Base-by-base conservation (phyloP, 139 green algal species). In the Picochlorum sp. region DNA sequence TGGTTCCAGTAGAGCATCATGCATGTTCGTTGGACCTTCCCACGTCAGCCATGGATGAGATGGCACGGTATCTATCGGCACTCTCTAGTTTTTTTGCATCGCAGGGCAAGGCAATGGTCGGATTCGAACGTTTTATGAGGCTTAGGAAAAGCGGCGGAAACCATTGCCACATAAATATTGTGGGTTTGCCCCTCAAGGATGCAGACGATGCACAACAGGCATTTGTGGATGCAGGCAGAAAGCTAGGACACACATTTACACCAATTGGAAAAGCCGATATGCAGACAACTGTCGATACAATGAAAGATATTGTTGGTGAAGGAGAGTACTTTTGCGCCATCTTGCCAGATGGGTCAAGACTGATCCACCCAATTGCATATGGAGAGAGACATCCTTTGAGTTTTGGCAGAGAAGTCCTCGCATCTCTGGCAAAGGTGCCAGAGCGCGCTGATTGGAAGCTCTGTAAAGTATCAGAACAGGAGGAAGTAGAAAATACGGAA, bases 1-100 rank as follows among this genome's bases (percentile, higher is more conserved):
- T 97, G 21, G 75, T 98, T 21, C 89, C 91, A 20, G 87, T 97
- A 28, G 91, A 96, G 65, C 92, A 98, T 78, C 82, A 79, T 60
- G 75, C 87, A 14, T 84, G 54, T 64, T 70, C 56, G 9, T 66
- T 85, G n/a, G 47, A 66, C 6, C 60, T 92, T 47, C 71, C 83
- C 20, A 10, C 68, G 4, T 28, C n/a, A 5, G 66, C 56, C 16
- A 78, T 69, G 45, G 72, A 68, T 3, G 86, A 89, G 78, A 65
- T 90, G 72, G 63, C 81, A 61, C 49, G 71, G 60, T 96, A 96
- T 72, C 59, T 93, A 10, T 83, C 78, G 2, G 89, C 82, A 20
- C 73, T 97, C 49, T 73, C 74, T 16, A 71, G 61, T 32, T 86
- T 71, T 61, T 87, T 80, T 66, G 77, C 82, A 1, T 60, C 81